A percentile compares a stretch with the other conserved stretches of the same genome.
phyloP scores from a whole-genome alignment of 768 basidiomycete genomes.

The Serendipita sp. region DNA sequence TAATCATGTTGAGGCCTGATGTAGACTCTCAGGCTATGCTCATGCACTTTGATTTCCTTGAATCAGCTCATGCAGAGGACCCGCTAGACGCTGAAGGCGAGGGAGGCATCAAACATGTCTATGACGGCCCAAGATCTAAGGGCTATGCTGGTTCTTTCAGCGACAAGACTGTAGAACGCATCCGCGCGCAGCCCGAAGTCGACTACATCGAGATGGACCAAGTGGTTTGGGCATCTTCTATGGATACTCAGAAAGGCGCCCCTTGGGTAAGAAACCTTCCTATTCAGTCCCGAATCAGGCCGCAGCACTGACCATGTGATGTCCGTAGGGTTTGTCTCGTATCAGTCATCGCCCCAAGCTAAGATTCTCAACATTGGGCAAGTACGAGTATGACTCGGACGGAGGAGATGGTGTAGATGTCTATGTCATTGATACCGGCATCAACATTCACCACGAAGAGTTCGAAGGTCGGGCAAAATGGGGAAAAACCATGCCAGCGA shows the following conservation, averaged over 20 bases:
- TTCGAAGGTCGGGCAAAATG: constrained; percentile 81
- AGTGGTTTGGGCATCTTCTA: constrained; percentile 35
- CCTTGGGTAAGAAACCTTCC: constrained; percentile 56
- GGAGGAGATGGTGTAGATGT: constrained; percentile 94
- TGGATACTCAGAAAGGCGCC: constrained; percentile 41
- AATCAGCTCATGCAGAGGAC: constrained; percentile 40
- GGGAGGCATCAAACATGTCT: constrained; percentile 46
- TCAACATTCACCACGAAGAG: constrained; percentile 71
- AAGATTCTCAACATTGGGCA: constrained; percentile 60
- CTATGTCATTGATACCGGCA: constrained; percentile 44
- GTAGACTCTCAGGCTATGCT: constrained; percentile 38
- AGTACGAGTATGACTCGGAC: constrained; percentile 47
- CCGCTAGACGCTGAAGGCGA: constrained; percentile 32
- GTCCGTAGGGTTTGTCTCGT: constrained; percentile 73
- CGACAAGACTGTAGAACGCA: constrained; percentile 46
- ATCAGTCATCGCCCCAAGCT: constrained; percentile 75
- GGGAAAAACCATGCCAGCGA: constrained; percentile 81
- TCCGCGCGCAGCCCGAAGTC: constrained; percentile 77
- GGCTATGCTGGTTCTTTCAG: constrained; percentile 78
- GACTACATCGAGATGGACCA: constrained; percentile 89
- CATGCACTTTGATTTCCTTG: constrained; percentile 68
- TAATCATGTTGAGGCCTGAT: constrained; percentile 72
- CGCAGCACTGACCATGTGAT: too few relatives aligned
- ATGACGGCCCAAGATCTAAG: constrained; percentile 44
- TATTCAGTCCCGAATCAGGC: neutral